Evolutionary conservation across 1,284 basidiomycete genomes (phyloP).

Genomic region (Nidula niveotomentosa): DNA sequence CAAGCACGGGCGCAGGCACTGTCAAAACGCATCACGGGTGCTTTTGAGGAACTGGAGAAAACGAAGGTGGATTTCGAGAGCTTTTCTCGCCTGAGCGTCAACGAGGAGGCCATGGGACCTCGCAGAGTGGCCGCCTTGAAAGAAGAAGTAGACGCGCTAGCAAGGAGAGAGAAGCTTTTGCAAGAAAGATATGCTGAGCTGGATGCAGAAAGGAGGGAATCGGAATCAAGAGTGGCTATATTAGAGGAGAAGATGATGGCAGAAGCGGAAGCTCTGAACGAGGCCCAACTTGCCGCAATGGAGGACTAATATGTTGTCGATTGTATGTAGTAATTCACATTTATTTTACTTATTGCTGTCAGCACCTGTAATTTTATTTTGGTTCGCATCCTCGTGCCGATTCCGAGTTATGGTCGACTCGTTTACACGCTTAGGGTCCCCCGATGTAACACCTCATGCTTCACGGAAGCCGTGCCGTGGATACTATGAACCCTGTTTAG

Average conservation of each 20-base stretch:
- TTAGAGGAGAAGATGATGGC: constrained; percentile 78
- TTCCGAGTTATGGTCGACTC: too few species aligned
- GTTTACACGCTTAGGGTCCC: too few species aligned
- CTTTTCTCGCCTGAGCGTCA: constrained; percentile 69
- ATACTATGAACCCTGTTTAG: too few species aligned
- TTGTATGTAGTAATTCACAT: too few species aligned
- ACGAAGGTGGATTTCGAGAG: constrained; percentile 74
- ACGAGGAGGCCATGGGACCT: constrained; percentile 77
- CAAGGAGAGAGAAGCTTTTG: constrained; percentile 72
- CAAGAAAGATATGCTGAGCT: constrained; percentile 87
- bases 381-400: too few species aligned
- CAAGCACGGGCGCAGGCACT: constrained; percentile 76
- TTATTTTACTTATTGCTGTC: too few species aligned
- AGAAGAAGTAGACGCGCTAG: constrained; percentile 83
- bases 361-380: too few species aligned
- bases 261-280: constrained; percentile 83
- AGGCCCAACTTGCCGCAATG: constrained; percentile 65
- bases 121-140: constrained; percentile 72
- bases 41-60: constrained; percentile 71
- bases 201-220: constrained; percentile 69
- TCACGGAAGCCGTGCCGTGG: too few species aligned
- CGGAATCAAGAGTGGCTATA: constrained; percentile 55
- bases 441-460: too few species aligned
- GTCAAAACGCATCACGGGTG: constrained; percentile 62
- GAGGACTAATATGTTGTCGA: constrained; percentile 30